A percentile compares a stretch with the other conserved stretches of the same genome.
Evolutionary conservation across 2,329 filamentous ascomycete genomes (phyloP).

Genomic region (Diaporthe sp.): DNA sequence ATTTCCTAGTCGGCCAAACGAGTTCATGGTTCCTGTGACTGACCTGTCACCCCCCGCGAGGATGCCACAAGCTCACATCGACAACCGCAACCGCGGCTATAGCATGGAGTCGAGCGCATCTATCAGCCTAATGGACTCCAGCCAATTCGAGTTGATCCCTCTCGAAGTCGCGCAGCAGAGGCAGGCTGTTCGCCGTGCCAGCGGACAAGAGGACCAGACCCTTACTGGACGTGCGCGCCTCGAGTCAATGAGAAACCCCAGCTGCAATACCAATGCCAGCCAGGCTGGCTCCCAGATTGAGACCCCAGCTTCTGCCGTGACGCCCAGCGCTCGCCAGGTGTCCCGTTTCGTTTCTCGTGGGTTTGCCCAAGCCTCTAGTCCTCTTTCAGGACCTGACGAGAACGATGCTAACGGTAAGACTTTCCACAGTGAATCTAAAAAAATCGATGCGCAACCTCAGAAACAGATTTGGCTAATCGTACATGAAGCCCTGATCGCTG

Average conservation of each 20-base stretch:
- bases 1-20: not conserved
- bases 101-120: conserved; percentile 27
- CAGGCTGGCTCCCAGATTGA: conserved; percentile 26
- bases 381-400: conserved; percentile 18
- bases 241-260: conserved; percentile 22
- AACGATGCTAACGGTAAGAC: conserved; percentile 33
- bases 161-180: conserved; percentile 49
- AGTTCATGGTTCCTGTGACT: not conserved
- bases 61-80: conserved; percentile 12
- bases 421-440: not conserved
- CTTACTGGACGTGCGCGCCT: conserved; percentile 41
- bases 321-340: conserved; percentile 20
- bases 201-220: conserved; percentile 44
- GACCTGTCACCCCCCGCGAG: not conserved
- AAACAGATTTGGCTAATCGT: conserved; percentile 15
- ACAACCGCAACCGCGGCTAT: conserved; percentile 24
- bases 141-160: conserved; percentile 49
- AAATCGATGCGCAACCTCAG: conserved; percentile 3
- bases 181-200: conserved; percentile 44
- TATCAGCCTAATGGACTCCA: conserved; percentile 44
- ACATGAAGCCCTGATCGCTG: conserved; percentile 9
- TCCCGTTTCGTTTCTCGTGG: conserved; percentile 34
- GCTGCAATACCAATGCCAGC: conserved; percentile 32
- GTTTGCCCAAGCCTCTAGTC: conserved; percentile 35
- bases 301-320: conserved; percentile 17